phyloP scores from a whole-genome alignment of 345 rosid genomes.

The Anastatica hierochuntica region DNA sequence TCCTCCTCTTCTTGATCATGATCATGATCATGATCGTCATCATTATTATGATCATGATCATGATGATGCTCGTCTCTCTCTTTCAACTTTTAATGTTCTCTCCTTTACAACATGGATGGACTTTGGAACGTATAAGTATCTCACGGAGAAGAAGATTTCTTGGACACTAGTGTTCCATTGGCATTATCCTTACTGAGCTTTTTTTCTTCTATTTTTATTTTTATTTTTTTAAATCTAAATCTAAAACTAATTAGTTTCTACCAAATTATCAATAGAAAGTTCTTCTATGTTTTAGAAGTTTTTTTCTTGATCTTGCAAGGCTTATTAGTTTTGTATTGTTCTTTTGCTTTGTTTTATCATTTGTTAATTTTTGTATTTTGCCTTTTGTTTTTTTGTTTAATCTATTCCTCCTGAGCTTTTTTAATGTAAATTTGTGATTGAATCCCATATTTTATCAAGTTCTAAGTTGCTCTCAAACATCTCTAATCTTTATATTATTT shows the following conservation, averaged over 20 bases:
- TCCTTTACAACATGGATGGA: conserved; percentile 12
- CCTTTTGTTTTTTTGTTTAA: background rate
- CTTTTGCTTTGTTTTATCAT: background rate
- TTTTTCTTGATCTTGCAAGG: conserved; percentile 79
- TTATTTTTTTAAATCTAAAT: background rate
- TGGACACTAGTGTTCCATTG: conserved; percentile 4
- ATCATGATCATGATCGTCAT: background rate
- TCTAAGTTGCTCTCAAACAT: background rate
- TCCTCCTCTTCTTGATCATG: conserved; percentile 6
- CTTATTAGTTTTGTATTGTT: conserved; percentile 3
- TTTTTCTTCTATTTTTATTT: background rate
- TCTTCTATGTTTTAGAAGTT: background rate
- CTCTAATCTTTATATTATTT: too few species aligned
- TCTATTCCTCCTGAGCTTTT: conserved; percentile 41
- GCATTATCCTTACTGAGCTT: conserved; percentile 59
- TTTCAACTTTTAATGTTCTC: background rate
- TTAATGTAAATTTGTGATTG: background rate
- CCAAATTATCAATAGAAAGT: background rate
- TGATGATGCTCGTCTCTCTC: background rate
- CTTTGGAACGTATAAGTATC: background rate
- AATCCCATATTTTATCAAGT: background rate
- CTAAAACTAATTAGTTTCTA: background rate
- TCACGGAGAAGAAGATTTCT: background rate
- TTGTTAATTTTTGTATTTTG: background rate
- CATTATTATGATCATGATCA: background rate